Evolutionary conservation across 148 eudicot species (phyloP).

Genomic region (Salicornia ramosissima): DNA sequence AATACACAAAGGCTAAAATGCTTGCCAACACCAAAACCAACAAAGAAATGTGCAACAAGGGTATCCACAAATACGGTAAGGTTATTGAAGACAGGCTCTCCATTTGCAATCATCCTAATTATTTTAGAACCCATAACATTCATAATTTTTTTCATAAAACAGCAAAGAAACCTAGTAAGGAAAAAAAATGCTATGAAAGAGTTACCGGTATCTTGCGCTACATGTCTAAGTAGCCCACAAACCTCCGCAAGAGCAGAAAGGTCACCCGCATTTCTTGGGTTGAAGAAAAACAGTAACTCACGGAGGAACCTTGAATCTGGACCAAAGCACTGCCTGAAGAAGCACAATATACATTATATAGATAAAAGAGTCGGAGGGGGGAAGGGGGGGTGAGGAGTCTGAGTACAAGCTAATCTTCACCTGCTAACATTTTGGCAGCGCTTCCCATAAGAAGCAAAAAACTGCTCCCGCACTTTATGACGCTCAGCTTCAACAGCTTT

Average conservation of each 20-base stretch:
- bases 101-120: not conserved
- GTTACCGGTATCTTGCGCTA: constrained; percentile 55
- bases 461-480: constrained; percentile 53
- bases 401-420: constrained; percentile 39
- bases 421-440: constrained; percentile 65
- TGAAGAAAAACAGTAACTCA: constrained; percentile 76
- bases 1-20: not conserved
- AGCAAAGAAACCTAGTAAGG: not conserved
- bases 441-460: constrained; percentile 62
- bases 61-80: not conserved
- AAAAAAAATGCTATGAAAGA: constrained; percentile 5
- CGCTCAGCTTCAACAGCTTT: constrained; percentile 69
- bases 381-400: not conserved
- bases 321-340: constrained; percentile 70
- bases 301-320: constrained; percentile 75
- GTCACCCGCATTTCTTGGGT: constrained; percentile 55
- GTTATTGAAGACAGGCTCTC: not conserved
- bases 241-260: constrained; percentile 63
- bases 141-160: not conserved
- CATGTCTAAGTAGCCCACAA: constrained; percentile 61
- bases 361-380: not conserved
- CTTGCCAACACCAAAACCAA: not conserved
- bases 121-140: not conserved
- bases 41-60: not conserved
- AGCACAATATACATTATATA: constrained; percentile 17